Conservation (phyloP, 2,329 filamentous ascomycete genomes). For the Penicillium nordicum region DNA sequence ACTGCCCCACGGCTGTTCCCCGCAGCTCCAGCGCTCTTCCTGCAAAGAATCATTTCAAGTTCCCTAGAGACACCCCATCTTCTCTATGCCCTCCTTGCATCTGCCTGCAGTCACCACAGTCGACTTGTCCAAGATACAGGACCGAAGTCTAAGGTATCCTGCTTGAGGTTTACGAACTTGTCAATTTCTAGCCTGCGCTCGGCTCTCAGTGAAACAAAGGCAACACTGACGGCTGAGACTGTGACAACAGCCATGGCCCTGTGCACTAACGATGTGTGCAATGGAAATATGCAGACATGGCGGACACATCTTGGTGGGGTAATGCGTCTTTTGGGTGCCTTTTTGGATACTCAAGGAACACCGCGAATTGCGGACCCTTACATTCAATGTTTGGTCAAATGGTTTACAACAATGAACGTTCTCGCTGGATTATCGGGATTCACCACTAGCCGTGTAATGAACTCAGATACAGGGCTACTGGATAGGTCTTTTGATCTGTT, state of each 20-base stretch:
- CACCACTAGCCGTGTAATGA: slow-evolving; percentile 1
- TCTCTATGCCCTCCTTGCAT: slow-evolving; percentile 28
- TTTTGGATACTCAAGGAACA: slow-evolving; percentile 14
- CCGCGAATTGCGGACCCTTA: slow-evolving; percentile 14
- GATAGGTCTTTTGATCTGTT: background rate
- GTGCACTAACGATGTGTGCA: slow-evolving; percentile 36
- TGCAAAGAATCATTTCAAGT: background rate
- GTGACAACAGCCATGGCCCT: slow-evolving; percentile 30
- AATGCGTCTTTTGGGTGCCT: slow-evolving; percentile 20
- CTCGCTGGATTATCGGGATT: slow-evolving; percentile 26
- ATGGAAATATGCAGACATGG: slow-evolving; percentile 30
- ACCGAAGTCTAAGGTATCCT: slow-evolving; percentile 11
- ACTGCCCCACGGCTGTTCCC: too few species aligned
- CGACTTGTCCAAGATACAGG: slow-evolving; percentile 22
- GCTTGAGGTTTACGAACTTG: slow-evolving; percentile 28
- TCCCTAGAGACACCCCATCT: slow-evolving; percentile 27
- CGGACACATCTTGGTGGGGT: slow-evolving; percentile 27
- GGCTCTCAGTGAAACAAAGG: slow-evolving; percentile 14
- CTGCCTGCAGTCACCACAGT: slow-evolving; percentile 29
- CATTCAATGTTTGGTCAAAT: slow-evolving; percentile 26
- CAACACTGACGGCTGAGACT: slow-evolving; percentile 21
- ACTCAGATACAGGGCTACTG: slow-evolving; percentile 12
- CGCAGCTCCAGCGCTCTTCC: slow-evolving; percentile 11
- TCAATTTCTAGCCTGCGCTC: slow-evolving; percentile 26
- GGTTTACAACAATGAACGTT: slow-evolving; percentile 30